A percentile compares a stretch with the other conserved stretches of the same genome.
These are phyloP conservation scores for Pseudomassariella vexata DNA, from an alignment of 2,329 filamentous ascomycete genomes.

Conservation along the genomic window DNA sequence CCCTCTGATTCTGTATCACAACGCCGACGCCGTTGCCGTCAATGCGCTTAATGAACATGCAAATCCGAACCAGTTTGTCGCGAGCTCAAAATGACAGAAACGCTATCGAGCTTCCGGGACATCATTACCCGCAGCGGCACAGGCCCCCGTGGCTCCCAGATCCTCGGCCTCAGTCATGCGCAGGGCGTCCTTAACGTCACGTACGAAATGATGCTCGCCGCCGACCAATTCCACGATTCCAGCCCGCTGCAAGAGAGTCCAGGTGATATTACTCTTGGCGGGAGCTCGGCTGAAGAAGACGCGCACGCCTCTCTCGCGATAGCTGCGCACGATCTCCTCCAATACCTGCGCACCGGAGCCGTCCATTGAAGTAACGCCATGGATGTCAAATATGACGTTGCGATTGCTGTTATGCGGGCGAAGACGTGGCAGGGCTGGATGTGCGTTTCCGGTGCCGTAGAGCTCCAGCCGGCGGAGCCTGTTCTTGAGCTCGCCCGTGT, in stretches of 20 bases:
- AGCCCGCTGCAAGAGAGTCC: slow-evolving; percentile 66
- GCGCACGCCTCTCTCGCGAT: slow-evolving; percentile 68
- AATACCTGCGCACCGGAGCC: slow-evolving; percentile 90
- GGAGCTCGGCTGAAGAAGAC: slow-evolving; percentile 67
- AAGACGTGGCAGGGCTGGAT: slow-evolving; percentile 80
- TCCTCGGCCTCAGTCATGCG: slow-evolving; percentile 69
- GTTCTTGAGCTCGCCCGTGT: slow-evolving; percentile 86
- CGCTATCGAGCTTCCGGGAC: too few species aligned
- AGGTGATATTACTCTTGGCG: slow-evolving; percentile 50
- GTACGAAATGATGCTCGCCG: slow-evolving; percentile 71
- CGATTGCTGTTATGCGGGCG: slow-evolving; percentile 74
- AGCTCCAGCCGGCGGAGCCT: slow-evolving; percentile 78
- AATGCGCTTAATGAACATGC: too few species aligned
- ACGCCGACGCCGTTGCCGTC: too few species aligned
- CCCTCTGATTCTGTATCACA: too few species aligned
- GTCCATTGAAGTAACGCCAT: slow-evolving; percentile 93
- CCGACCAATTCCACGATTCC: slow-evolving; percentile 84
- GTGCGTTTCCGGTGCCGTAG: slow-evolving; percentile 79
- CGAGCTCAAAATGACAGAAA: too few species aligned
- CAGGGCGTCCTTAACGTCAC: slow-evolving; percentile 78
- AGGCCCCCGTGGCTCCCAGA: slow-evolving; percentile 5
- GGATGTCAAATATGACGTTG: slow-evolving; percentile 94
- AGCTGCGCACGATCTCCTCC: slow-evolving; percentile 77
- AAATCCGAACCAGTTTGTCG: too few species aligned
- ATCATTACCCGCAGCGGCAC: slow-evolving; percentile 4